A percentile compares a stretch with the other conserved stretches of the same genome.
Conservation (phyloP, 1,284 basidiomycete genomes). For the Papiliotrema laurentii region DNA sequence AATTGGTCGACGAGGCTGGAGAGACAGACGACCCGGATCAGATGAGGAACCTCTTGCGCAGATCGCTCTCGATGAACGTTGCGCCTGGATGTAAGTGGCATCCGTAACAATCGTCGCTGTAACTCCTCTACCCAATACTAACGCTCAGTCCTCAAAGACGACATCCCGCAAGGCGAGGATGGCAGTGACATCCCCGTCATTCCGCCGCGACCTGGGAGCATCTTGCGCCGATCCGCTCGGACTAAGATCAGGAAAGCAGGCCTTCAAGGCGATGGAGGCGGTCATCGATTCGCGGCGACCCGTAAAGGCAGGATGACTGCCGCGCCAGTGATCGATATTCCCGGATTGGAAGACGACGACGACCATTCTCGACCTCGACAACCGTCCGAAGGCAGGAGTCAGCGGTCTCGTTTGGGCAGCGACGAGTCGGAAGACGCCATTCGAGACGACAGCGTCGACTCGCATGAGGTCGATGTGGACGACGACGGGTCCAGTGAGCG, state of each 20-base stretch:
- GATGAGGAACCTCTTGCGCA: constrained; percentile 73
- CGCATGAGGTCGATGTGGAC: constrained; percentile 19
- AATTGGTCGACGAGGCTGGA: constrained; percentile 81
- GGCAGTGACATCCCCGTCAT: constrained; percentile 73
- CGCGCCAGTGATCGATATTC: constrained; percentile 21
- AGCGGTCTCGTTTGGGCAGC: too few species aligned
- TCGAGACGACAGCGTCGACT: constrained; percentile 4
- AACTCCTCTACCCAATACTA: not conserved
- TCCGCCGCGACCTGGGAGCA: constrained; percentile 76
- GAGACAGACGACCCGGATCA: constrained; percentile 76
- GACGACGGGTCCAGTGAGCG: constrained; percentile 20
- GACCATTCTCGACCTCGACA: constrained; percentile 7
- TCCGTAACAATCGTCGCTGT: not conserved
- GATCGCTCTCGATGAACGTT: constrained; percentile 82
- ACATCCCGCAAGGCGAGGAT: constrained; percentile 24
- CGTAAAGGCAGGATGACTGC: constrained; percentile 46
- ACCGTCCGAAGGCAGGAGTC: too few species aligned
- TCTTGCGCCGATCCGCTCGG: constrained; percentile 82
- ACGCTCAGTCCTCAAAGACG: constrained; percentile 33
- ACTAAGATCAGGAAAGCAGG: constrained; percentile 94
- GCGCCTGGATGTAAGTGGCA: constrained; percentile 69
- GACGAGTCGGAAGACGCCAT: constrained; percentile 19
- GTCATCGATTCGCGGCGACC: constrained; percentile 64
- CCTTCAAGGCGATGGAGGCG: constrained; percentile 66
- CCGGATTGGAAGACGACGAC: constrained; percentile 25